Evolutionary conservation across 805 yeast genomes (phyloP).

Genomic region (Candida pseudoglaebosa): DNA sequence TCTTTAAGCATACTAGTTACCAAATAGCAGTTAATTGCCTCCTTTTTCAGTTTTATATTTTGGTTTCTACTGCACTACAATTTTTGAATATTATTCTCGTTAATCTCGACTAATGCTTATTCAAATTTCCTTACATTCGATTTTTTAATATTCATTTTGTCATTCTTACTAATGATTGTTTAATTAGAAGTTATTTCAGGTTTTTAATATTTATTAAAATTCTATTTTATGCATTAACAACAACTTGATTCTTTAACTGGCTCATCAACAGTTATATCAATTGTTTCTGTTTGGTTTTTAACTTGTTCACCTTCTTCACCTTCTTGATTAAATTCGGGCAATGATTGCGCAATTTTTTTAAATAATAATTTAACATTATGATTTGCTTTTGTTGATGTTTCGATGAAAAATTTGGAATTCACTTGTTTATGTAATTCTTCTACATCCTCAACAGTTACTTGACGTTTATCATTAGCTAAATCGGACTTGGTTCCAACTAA

Average conservation of each 20-base stretch:
- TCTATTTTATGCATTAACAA: slow-evolving; percentile 1
- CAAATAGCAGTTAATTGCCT: too few relatives aligned
- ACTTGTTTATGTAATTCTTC: slow-evolving; percentile 67
- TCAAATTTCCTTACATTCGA: too few relatives aligned
- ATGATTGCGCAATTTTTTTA: slow-evolving; percentile 83
- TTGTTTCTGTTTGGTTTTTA: slow-evolving; percentile 29
- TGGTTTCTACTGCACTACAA: too few relatives aligned
- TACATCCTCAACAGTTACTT: slow-evolving; percentile 81
- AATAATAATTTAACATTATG: slow-evolving; percentile 88
- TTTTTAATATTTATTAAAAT: too few relatives aligned
- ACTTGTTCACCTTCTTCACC: slow-evolving; percentile 10
- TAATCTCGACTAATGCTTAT: too few relatives aligned
- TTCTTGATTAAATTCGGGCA: slow-evolving; percentile 67
- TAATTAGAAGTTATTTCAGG: too few relatives aligned
- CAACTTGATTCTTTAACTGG: slow-evolving; percentile 4
- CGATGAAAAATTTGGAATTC: slow-evolving; percentile 79
- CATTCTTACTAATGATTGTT: too few relatives aligned
- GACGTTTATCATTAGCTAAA: slow-evolving; percentile 65
- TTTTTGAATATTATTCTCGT: too few relatives aligned
- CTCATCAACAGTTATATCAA: slow-evolving; percentile 35
- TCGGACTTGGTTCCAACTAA: slow-evolving; percentile 92
- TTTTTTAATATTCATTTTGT: too few relatives aligned
- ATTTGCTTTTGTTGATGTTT: slow-evolving; percentile 93
- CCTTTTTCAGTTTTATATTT: too few relatives aligned
- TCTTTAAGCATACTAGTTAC: too few relatives aligned